Evolutionary conservation across 305 asterid genomes (phyloP).

Genomic region (Fraxinus albicans): DNA sequence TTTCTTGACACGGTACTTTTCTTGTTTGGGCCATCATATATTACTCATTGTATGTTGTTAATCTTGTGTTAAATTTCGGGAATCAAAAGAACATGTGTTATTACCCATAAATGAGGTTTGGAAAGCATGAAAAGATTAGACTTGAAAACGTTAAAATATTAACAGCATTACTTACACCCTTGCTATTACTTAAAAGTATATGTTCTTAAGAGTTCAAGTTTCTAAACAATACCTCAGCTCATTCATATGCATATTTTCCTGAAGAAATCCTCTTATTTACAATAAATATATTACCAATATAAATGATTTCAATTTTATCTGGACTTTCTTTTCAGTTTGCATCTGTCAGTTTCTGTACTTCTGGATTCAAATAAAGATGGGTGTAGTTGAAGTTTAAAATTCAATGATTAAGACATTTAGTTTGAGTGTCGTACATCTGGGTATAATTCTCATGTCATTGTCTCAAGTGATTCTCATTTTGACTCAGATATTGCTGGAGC

Average conservation of each 20-base stretch:
- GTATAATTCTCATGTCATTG: slow-evolving; percentile 2
- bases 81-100: background rate
- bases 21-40: slow-evolving; percentile 16
- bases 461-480: slow-evolving; percentile 21
- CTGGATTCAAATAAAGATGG: background rate
- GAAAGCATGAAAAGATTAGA: background rate
- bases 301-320: background rate
- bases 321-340: background rate
- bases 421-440: background rate
- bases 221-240: background rate
- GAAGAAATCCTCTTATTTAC: background rate
- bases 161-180: background rate
- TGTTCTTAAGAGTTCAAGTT: background rate
- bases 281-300: background rate
- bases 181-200: background rate
- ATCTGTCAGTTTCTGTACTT: background rate
- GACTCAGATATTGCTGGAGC: slow-evolving; percentile 64
- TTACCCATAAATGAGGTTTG: background rate
- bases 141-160: background rate
- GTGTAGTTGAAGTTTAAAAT: background rate
- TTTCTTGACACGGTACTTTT: slow-evolving; percentile 79
- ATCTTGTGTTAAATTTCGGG: background rate
- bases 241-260: background rate
- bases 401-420: background rate
- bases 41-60: slow-evolving; percentile 8